Evolutionary conservation across 2,329 filamentous ascomycete genomes (phyloP).

Genomic region (Fusarium mangiferae): DNA sequence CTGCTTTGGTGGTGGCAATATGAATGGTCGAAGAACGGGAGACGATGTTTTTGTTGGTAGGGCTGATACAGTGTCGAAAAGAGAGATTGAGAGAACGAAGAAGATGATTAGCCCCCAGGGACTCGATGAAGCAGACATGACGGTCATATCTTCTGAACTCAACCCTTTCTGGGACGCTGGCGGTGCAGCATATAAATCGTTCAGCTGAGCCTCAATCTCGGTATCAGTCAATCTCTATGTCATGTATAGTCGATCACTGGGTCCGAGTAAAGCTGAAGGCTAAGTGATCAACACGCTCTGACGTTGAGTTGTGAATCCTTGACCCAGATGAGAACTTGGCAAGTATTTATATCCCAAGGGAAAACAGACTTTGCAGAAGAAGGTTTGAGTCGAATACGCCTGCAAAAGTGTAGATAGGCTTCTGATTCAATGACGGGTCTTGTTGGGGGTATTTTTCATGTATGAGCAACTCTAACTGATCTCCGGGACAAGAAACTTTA

Average conservation of each 20-base stretch:
- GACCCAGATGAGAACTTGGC: constrained; percentile 13
- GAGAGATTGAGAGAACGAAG: constrained; percentile 2
- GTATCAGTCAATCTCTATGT: constrained; percentile 35
- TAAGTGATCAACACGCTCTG: constrained; percentile 33
- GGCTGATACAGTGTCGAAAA: constrained; percentile 1
- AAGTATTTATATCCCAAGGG: neutral
- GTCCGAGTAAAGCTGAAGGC: constrained; percentile 7
- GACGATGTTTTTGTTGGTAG: constrained; percentile 8
- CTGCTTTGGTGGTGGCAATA: constrained; percentile 10
- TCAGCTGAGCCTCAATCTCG: constrained; percentile 34
- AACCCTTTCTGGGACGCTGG: neutral
- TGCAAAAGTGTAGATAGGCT: neutral
- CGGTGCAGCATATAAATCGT: constrained; percentile 20
- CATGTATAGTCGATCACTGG: constrained; percentile 35
- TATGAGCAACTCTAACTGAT: neutral
- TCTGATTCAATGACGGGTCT: neutral
- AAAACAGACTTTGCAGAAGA: neutral
- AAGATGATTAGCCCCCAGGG: constrained; percentile 14
- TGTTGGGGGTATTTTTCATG: neutral
- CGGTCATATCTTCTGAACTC: constrained; percentile 7
- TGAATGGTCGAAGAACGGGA: constrained; percentile 1
- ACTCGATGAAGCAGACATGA: constrained; percentile 18
- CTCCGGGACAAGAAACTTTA: neutral
- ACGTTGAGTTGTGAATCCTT: constrained; percentile 31
- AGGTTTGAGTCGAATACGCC: neutral